Base-by-base conservation (phyloP, 2,329 filamentous ascomycete genomes). In the Colletotrichum cordylinicola region DNA sequence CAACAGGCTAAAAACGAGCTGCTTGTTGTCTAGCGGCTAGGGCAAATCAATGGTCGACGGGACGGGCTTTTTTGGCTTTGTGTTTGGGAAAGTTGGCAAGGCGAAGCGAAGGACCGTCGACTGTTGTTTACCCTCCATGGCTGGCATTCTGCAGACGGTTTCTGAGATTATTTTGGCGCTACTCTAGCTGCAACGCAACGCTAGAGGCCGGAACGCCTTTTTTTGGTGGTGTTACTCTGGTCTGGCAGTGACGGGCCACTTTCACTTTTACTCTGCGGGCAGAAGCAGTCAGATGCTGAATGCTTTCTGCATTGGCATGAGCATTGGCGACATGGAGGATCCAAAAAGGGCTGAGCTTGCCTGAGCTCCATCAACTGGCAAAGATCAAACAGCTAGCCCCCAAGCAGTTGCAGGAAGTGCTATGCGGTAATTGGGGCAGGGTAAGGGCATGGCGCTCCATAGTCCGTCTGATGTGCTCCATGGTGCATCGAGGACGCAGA, bases 151-250 rank as follows among this genome's bases (percentile, higher is more conserved):
- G 43, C 43, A 52, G 43, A 52, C 43, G 43, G 43, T 52, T 52
- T 52, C 43, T 52, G 33, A 64, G 15, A 24, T 39, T 35, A 35
- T 43, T 64, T 64, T 13, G 35, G 58, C 70, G 29, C 69, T 72
- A 58, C 33, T 67, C 43, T 60, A 68, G 64, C 31, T 68, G 73
- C 69, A 62, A 64, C 56, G 61, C 21, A 72, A 39, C 55, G 31
- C 70, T 62, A 33, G 7, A 24, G 67, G 29, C 58, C 39, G 8
- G 55, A 31, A 67, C 43, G 39, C 24, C 64, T 67, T 37, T 55
- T 67, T 67, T 67, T 67, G 60, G 12, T 67, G 43, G 69, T 72
- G 12, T 48, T 31, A 71, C 68, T 62, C 37, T 70, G 67, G 68
- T 65, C 43, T 65, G 39, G 58, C 60, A 72, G 58, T 75, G 69